Percentiles rank a stretch among this genome's conserved stretches.
Conservation (phyloP, 2,329 filamentous ascomycete species). For the Didymella pomorum region DNA sequence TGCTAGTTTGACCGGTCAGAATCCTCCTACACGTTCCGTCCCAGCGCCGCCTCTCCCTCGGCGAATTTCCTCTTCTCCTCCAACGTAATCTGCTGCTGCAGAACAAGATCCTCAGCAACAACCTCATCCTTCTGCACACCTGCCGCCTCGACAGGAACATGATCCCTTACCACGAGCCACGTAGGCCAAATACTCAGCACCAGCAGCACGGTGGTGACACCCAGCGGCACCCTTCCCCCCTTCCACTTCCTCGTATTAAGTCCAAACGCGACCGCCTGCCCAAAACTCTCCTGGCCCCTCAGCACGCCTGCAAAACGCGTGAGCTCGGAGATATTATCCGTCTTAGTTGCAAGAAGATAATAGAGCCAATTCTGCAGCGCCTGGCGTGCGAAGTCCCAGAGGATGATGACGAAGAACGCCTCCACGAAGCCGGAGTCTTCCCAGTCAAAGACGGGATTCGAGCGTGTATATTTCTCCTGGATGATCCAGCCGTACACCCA, state of each 20-base stretch:
- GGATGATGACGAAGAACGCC: conserved; percentile 58
- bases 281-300: conserved; percentile 56
- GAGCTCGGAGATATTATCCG: conserved; percentile 64
- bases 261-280: conserved; percentile 55
- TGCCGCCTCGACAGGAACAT: conserved; percentile 36
- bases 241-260: conserved; percentile 56
- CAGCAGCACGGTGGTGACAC: conserved; percentile 50
- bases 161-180: conserved; percentile 42
- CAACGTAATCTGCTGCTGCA: conserved; percentile 12
- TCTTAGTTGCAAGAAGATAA: conserved; percentile 63
- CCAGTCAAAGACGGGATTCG: conserved; percentile 54
- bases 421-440: conserved; percentile 54
- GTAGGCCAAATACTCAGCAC: conserved; percentile 39
- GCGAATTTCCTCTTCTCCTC: conserved; percentile 26
- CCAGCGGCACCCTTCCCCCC: conserved; percentile 54
- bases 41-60: conserved; percentile 22
- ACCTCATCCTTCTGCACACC: conserved; percentile 10
- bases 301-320: conserved; percentile 54
- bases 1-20: no score
- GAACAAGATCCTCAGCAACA: neutral
- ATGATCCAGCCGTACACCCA: conserved; percentile 64
- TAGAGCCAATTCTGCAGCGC: conserved; percentile 65
- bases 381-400: conserved; percentile 62
- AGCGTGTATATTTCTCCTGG: conserved; percentile 60
- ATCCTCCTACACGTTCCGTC: conserved; percentile 15